These are phyloP conservation scores for Vaccinium myrtillus DNA, from an alignment of 148 eudicot species.

Conservation along the genomic window DNA sequence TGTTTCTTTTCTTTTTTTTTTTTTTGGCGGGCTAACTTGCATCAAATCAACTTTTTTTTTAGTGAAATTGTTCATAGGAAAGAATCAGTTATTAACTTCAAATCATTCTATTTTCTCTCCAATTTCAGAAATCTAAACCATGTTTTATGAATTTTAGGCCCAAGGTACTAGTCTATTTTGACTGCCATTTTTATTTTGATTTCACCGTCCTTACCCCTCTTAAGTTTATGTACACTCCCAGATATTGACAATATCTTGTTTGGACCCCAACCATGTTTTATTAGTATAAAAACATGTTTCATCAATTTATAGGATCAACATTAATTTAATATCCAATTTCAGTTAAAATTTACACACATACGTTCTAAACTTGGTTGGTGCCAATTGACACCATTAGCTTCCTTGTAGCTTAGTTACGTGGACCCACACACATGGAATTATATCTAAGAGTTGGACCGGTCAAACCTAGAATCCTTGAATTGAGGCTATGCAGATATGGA, in stretches of 20 bases:
- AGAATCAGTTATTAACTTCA: not conserved
- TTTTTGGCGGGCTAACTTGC: not conserved
- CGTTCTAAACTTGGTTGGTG: not conserved
- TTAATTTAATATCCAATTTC: not conserved
- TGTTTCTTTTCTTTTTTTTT: not conserved
- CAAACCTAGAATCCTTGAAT: not conserved
- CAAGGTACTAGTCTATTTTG: not conserved
- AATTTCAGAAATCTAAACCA: not conserved
- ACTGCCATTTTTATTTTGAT: not conserved
- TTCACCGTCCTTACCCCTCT: not conserved
- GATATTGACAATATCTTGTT: not conserved
- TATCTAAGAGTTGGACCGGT: not conserved
- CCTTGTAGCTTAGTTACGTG: not conserved
- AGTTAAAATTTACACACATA: not conserved
- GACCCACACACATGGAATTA: not conserved
- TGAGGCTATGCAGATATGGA: not conserved
- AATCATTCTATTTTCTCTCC: not conserved
- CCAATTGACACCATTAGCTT: not conserved
- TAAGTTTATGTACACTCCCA: not conserved
- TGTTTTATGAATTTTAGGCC: not conserved
- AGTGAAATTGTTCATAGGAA: not conserved
- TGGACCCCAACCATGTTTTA: not conserved
- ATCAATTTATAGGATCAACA: not conserved
- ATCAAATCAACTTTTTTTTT: not conserved
- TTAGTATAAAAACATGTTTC: not conserved